These are phyloP conservation scores for Pleurotus platypus DNA, from an alignment of 768 basidiomycete genomes.

Conservation along the genomic window DNA sequence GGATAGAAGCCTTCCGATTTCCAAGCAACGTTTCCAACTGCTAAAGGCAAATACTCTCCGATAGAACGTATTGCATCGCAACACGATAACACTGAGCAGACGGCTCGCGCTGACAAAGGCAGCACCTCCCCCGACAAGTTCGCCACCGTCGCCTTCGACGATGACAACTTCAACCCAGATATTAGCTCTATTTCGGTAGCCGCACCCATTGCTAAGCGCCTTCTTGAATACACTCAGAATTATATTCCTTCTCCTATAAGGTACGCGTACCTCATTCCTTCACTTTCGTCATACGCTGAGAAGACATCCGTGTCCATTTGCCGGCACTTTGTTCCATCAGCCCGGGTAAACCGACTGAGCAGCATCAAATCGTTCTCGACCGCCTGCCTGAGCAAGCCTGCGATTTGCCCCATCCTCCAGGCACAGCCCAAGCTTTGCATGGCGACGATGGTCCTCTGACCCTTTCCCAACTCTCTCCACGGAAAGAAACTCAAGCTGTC, in stretches of 20 bases:
- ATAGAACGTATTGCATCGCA: neutral
- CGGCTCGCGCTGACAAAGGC: neutral
- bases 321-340: too few species aligned
- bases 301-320: too few species aligned
- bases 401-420: constrained; percentile 9
- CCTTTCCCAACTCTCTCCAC: constrained; percentile 51
- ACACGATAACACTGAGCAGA: neutral
- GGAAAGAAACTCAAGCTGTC: constrained; percentile 14
- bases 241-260: constrained; percentile 19
- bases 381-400: neutral
- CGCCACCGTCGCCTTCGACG: neutral
- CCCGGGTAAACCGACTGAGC: too few species aligned
- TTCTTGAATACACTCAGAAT: constrained; percentile 47
- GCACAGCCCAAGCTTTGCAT: constrained; percentile 3
- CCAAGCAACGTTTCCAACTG: neutral
- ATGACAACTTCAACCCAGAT: too few species aligned
- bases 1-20: neutral
- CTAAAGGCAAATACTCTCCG: neutral
- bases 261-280: too few species aligned
- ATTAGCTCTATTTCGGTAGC: neutral
- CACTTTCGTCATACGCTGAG: too few species aligned
- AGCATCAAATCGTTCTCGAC: constrained; percentile 18
- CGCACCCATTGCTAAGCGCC: constrained; percentile 33
- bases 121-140: neutral
- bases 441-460: constrained; percentile 27